phyloP scores from a whole-genome alignment of 495 filamentous ascomycete species.

The Melanomma pulvis-pyrius region DNA sequence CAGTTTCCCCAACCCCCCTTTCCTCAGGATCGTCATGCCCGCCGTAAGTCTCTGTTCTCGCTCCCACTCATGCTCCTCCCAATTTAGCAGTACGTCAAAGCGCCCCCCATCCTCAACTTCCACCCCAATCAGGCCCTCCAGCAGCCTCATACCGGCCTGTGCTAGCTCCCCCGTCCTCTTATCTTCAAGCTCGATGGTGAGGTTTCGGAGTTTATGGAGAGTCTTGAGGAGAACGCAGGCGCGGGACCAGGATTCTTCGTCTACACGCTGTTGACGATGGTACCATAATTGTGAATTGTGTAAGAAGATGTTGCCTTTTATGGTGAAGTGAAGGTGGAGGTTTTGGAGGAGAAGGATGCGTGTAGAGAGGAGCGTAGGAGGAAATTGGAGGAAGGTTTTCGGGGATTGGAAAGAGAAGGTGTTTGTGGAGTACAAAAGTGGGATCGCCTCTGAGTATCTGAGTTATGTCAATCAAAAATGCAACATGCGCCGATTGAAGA shows the following conservation, averaged over 20 bases:
- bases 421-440: conserved; percentile 11
- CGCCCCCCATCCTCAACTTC: conserved; percentile 4
- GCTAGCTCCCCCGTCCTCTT: neutral
- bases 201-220: neutral
- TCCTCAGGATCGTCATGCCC: too few relatives aligned
- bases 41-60: too few relatives aligned
- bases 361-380: neutral
- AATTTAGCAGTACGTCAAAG: conserved; percentile 4
- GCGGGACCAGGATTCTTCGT: neutral
- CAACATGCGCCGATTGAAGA: too few relatives aligned
- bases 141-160: neutral
- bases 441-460: conserved; percentile 16
- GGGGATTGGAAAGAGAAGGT: conserved; percentile 16
- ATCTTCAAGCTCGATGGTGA: neutral
- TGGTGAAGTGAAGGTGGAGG: neutral
- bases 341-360: neutral
- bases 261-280: too few relatives aligned
- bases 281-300: too few relatives aligned
- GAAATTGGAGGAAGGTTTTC: neutral
- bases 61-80: conserved; percentile 10
- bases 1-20: too few relatives aligned
- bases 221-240: neutral
- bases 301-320: neutral
- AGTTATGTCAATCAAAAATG: neutral
- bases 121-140: neutral